Percentiles rank a stretch among this genome's conserved stretches.
These are phyloP conservation scores for Sclerotinia borealis DNA, from an alignment of 2,329 filamentous ascomycete genomes.

Conservation along the genomic window DNA sequence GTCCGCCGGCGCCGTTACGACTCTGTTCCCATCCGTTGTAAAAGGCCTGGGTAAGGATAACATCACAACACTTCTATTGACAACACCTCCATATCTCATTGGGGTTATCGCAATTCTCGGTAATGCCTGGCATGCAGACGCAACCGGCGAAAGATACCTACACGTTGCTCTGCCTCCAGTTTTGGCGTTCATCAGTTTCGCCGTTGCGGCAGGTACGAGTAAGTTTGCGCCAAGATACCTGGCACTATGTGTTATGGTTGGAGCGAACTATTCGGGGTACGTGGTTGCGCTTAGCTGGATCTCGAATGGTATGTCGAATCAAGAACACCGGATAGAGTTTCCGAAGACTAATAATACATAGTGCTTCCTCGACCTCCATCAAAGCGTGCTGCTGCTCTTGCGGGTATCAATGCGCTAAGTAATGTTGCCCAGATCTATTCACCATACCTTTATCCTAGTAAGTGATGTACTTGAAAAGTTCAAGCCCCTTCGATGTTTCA, in stretches of 20 bases:
- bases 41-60: not conserved
- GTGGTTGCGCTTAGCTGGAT: constrained; percentile 64
- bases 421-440: constrained; percentile 65
- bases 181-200: constrained; percentile 19
- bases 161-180: constrained; percentile 19
- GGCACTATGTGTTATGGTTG: constrained; percentile 10
- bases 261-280: constrained; percentile 1
- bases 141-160: constrained; percentile 14
- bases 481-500: no score
- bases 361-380: constrained; percentile 33
- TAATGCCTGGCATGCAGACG: constrained; percentile 15
- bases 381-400: constrained; percentile 21
- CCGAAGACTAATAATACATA: not conserved
- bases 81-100: constrained; percentile 23
- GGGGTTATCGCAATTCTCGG: constrained; percentile 17
- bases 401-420: constrained; percentile 18
- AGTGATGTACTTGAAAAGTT: not conserved
- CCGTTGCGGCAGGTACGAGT: constrained; percentile 16
- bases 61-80: constrained; percentile 3
- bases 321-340: not conserved
- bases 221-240: constrained; percentile 21
- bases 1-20: constrained; percentile 19
- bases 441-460: constrained; percentile 42
- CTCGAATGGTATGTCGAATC: constrained; percentile 41
- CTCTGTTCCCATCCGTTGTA: constrained; percentile 29